Percentiles rank a stretch among this genome's conserved stretches.
These are phyloP conservation scores for Saprolegnia diclina DNA, from an alignment of 352 stramenopile species.

Conservation along the genomic window DNA sequence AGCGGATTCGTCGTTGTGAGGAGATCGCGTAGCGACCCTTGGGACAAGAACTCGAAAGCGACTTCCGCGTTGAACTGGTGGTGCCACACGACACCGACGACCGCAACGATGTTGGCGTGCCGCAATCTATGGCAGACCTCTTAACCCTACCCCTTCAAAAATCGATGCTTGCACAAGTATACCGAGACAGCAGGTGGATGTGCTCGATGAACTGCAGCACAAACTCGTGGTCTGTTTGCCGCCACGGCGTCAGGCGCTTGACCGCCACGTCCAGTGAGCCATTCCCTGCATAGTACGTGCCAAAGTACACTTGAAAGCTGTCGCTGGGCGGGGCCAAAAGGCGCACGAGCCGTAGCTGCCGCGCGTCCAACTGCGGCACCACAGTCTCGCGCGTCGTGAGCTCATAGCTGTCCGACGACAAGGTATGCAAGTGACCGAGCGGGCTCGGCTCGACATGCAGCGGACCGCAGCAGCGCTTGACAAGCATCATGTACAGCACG, in stretches of 20 bases:
- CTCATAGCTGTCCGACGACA: not conserved
- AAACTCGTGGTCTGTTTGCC: conserved; percentile 7
- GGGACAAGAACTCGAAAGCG: conserved; percentile 17
- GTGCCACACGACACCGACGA: conserved; percentile 13
- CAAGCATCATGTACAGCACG: no score
- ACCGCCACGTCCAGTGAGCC: conserved; percentile 2
- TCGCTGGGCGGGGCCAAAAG: not conserved
- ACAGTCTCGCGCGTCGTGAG: not conserved
- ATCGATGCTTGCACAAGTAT: not conserved
- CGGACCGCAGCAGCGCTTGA: no score
- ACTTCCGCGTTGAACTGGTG: conserved; percentile 1
- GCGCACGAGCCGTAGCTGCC: not conserved
- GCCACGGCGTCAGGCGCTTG: conserved; percentile 13
- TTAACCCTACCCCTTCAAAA: not conserved
- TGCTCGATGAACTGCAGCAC: conserved; percentile 8
- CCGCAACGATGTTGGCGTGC: conserved; percentile 14
- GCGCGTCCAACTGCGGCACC: not conserved
- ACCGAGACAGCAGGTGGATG: conserved; percentile 1
- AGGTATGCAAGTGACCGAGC: no score
- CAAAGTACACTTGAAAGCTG: not conserved
- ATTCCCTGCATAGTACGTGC: conserved; percentile 2
- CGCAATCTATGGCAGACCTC: not conserved
- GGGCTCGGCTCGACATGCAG: no score
- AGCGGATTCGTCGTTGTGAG: conserved; percentile 10
- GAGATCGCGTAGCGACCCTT: not conserved